Conservation (phyloP, 2,329 filamentous ascomycete species). For the Paraconiothyrium brasiliense region DNA sequence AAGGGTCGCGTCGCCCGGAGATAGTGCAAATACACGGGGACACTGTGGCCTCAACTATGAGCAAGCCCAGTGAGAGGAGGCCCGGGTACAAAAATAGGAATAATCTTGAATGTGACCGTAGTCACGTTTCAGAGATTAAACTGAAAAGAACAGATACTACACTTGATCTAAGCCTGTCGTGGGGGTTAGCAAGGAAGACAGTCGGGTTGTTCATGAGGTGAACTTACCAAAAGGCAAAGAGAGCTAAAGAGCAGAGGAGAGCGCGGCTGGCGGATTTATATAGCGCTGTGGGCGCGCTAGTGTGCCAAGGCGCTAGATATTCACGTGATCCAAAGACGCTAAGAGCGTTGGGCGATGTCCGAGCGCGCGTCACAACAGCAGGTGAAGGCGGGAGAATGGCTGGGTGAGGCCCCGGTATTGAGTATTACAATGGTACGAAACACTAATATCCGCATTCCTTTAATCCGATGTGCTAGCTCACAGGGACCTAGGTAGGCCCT, state of each 20-base stretch:
- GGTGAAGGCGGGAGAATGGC: too few relatives aligned
- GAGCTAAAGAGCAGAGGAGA: conserved; percentile 1
- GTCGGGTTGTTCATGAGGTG: background rate
- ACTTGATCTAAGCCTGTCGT: conserved; percentile 8
- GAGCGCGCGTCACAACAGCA: too few relatives aligned
- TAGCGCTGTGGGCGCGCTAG: background rate
- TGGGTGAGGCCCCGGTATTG: too few relatives aligned
- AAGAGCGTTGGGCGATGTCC: too few relatives aligned
- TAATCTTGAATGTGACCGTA: conserved; percentile 8
- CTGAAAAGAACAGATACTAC: conserved; percentile 14
- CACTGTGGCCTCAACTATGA: conserved; percentile 8
- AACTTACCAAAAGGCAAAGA: conserved; percentile 11
- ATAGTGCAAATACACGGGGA: conserved; percentile 3
- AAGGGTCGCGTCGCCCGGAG: background rate
- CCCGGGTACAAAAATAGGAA: conserved; percentile 5
- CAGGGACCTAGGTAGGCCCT: too few relatives aligned
- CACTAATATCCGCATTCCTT: too few relatives aligned
- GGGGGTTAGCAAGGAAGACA: background rate
- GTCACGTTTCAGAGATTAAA: conserved; percentile 7
- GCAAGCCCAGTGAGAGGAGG: conserved; percentile 11
- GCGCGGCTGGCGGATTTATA: background rate
- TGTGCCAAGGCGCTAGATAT: too few relatives aligned
- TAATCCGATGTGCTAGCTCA: too few relatives aligned
- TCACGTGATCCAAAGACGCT: too few relatives aligned
- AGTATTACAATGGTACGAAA: too few relatives aligned